phyloP scores from a whole-genome alignment of 805 yeast species.

The Zygosaccharomyces gambellarensis region DNA sequence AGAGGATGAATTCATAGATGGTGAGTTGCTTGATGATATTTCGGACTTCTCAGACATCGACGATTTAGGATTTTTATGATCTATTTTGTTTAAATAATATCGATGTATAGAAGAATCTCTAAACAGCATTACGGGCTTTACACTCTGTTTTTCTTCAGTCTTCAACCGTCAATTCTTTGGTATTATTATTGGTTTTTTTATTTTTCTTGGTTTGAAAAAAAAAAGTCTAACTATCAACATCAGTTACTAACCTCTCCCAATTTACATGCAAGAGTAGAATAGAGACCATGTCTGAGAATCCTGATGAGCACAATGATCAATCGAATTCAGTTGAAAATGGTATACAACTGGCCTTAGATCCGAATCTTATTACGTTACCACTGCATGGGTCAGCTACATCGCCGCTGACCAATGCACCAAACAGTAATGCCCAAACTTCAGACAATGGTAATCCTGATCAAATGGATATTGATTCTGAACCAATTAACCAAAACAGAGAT shows the following conservation, averaged over 20 bases:
- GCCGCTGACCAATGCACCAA: constrained; percentile 8
- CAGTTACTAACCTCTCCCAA: neutral
- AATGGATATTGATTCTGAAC: constrained; percentile 3
- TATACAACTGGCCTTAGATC: constrained; percentile 33
- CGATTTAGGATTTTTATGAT: constrained; percentile 28
- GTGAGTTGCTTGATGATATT: constrained; percentile 27
- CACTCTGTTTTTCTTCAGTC: neutral
- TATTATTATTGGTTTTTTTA: neutral
- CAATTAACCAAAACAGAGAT: neutral
- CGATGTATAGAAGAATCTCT: constrained; percentile 1
- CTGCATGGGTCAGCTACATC: constrained; percentile 10
- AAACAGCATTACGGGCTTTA: constrained; percentile 1
- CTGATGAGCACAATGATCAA: neutral
- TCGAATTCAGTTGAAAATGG: constrained; percentile 13
- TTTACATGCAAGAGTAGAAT: neutral
- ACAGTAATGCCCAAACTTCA: constrained; percentile 1
- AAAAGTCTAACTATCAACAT: neutral
- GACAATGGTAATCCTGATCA: constrained; percentile 8
- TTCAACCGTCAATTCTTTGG: neutral
- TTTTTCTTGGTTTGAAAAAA: neutral
- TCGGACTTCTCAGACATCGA: constrained; percentile 36
- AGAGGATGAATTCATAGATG: constrained; percentile 21
- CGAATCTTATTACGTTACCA: constrained; percentile 29
- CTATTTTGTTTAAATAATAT: neutral
- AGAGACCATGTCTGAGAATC: neutral